Percentiles rank a stretch among this genome's conserved stretches.
phyloP scores from a whole-genome alignment of 805 yeast genomes.

The Kodamaea kakaduensis region DNA sequence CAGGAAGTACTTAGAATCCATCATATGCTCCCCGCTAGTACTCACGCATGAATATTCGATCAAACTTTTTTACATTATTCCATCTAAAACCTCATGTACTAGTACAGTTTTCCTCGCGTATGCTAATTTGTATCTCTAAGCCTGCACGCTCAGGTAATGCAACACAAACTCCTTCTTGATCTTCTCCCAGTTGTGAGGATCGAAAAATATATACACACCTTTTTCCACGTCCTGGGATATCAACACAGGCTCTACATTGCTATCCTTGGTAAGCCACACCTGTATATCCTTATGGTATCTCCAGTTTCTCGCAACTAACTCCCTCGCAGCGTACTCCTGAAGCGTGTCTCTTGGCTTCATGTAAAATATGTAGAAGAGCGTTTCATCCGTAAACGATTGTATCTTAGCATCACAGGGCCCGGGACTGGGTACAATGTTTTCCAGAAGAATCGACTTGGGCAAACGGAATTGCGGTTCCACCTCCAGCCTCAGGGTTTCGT shows the following conservation, averaged over 20 bases:
- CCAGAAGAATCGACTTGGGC: constrained; percentile 45
- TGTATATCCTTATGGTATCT: constrained; percentile 92
- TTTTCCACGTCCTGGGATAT: constrained; percentile 78
- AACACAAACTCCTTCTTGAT: constrained; percentile 66
- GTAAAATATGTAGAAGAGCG: constrained; percentile 88
- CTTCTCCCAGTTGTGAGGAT: constrained; percentile 94
- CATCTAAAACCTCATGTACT: not conserved
- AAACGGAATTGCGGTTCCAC: constrained; percentile 78
- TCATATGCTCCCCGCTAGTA: not conserved
- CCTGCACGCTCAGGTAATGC: constrained; percentile 41
- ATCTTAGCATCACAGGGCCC: constrained; percentile 49
- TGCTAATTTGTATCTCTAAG: constrained; percentile 14
- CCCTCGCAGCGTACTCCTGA: constrained; percentile 92
- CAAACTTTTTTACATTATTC: not conserved
- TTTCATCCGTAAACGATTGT: constrained; percentile 76
- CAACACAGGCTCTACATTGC: constrained; percentile 82
- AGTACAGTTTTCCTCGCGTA: not conserved
- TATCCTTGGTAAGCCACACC: constrained; percentile 95
- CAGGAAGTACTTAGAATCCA: not conserved
- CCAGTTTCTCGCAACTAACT: constrained; percentile 91
- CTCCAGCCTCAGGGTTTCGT: constrained; percentile 83
- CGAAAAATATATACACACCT: constrained; percentile 91
- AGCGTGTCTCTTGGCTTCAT: constrained; percentile 88
- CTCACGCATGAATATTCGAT: not conserved
- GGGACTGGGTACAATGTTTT: constrained; percentile 35